These are phyloP conservation scores for Vaccinium vitisidaea DNA, from an alignment of 148 eudicot genomes.

Conservation along the genomic window DNA sequence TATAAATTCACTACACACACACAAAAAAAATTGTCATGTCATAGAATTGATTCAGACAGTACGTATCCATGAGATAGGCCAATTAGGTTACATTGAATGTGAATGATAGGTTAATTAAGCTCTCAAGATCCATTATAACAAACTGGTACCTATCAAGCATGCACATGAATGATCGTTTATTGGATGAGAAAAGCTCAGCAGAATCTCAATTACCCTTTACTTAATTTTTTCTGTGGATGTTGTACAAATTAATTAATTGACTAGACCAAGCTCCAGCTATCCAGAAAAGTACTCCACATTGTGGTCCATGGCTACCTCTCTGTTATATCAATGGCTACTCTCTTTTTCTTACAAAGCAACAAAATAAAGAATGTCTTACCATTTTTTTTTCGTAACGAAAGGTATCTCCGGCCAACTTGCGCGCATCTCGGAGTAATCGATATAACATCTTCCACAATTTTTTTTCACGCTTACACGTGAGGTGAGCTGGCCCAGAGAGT, in stretches of 20 bases:
- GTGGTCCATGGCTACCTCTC: constrained; percentile 3
- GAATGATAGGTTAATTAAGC: not conserved
- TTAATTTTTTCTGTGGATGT: constrained; percentile 4
- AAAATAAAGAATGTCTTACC: too few relatives aligned
- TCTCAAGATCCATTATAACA: not conserved
- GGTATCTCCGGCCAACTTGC: too few relatives aligned
- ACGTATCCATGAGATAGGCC: not conserved
- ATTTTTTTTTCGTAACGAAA: too few relatives aligned
- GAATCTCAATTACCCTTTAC: not conserved
- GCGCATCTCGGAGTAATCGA: too few relatives aligned
- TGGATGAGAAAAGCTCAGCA: constrained; percentile 5
- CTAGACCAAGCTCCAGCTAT: not conserved
- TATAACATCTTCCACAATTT: too few relatives aligned
- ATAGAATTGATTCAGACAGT: not conserved
- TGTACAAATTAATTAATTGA: not conserved
- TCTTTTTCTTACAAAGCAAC: not conserved
- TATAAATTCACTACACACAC: too few relatives aligned
- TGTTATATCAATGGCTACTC: not conserved
- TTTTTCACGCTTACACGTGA: too few relatives aligned
- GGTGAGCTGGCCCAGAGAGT: too few relatives aligned
- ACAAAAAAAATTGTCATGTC: not conserved
- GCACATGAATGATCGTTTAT: constrained; percentile 9
- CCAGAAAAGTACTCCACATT: not conserved
- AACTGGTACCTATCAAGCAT: not conserved
- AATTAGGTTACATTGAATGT: not conserved